phyloP scores from a whole-genome alignment of 2,329 filamentous ascomycete genomes.

The Colletotrichum sp. region DNA sequence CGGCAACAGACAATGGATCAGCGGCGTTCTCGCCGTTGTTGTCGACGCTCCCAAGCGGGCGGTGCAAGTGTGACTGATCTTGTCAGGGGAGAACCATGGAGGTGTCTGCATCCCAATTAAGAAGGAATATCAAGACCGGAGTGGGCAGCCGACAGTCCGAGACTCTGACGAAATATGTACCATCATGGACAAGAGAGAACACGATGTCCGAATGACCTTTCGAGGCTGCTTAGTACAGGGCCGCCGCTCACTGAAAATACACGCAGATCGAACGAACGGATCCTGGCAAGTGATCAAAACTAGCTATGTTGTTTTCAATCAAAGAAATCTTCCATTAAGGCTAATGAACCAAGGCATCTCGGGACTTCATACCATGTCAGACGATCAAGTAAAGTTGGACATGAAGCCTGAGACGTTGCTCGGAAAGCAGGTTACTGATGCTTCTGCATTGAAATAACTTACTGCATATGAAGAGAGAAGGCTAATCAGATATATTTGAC shows the following conservation, averaged over 20 bases:
- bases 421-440: no score
- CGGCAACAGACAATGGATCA: background rate
- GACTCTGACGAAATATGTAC: background rate
- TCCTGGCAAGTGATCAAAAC: fast-evolving
- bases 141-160: background rate
- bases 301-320: no score
- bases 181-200: background rate
- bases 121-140: background rate
- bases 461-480: no score
- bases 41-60: background rate
- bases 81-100: background rate
- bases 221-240: background rate
- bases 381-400: no score
- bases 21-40: background rate
- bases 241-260: background rate
- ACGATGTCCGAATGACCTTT: background rate
- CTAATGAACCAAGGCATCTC: no score
- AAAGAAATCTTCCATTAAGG: no score
- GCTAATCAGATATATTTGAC: fast-evolving
- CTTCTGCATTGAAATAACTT: no score
- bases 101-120: background rate
- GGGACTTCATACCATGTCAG: no score
- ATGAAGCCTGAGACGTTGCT: no score
- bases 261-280: no score
- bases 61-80: no score